A percentile compares a stretch with the other conserved stretches of the same genome.
phyloP scores from a whole-genome alignment of 106 monocot genomes.

The Triglochin maritima region DNA sequence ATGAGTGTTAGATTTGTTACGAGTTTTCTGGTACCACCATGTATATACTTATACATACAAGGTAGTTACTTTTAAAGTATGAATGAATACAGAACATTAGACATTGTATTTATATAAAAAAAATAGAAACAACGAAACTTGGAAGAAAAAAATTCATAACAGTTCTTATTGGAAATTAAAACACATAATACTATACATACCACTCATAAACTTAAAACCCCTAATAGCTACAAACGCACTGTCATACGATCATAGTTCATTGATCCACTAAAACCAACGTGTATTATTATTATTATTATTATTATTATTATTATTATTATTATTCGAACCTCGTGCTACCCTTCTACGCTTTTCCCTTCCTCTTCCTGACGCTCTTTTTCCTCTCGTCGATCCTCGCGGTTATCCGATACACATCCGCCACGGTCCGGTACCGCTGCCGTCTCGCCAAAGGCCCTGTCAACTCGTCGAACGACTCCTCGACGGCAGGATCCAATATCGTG shows the following conservation, averaged over 20 bases:
- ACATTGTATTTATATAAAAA: no score
- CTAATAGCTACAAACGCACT: no score
- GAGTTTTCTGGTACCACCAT: no score
- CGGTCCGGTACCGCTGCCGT: slow-evolving; percentile 5
- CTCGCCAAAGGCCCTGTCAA: slow-evolving; percentile 9
- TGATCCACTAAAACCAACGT: background rate
- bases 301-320: background rate
- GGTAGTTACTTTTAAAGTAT: no score
- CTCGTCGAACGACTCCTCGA: slow-evolving; percentile 1
- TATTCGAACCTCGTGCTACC: background rate
- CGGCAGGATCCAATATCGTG: background rate
- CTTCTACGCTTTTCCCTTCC: background rate
- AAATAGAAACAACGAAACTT: no score
- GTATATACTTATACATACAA: no score
- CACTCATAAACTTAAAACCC: no score
- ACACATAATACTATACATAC: no score
- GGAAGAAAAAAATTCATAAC: no score
- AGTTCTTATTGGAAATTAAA: no score
- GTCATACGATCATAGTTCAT: background rate
- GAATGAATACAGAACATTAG: no score
- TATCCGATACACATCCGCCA: background rate
- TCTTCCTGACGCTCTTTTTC: background rate
- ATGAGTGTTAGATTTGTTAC: no score
- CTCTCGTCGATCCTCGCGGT: slow-evolving; percentile 2
- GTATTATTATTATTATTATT: background rate